Evolutionary conservation across 2,329 filamentous ascomycete genomes (phyloP), one percentile per base, ranked within the genome.

Genomic region (Paecilomyces sp.): DNA sequence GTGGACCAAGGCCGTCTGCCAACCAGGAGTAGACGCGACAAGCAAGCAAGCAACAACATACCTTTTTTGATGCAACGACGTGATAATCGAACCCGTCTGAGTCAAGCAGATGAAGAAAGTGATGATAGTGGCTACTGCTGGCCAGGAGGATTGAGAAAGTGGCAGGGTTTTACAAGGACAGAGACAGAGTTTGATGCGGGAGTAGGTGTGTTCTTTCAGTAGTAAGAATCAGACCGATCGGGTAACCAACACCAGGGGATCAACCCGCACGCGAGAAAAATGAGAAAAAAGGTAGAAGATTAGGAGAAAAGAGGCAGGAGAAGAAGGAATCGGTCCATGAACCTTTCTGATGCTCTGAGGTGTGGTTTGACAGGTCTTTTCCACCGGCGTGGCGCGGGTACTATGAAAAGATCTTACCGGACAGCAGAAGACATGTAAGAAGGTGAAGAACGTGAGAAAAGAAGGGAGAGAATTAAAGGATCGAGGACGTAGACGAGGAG

Each of bases 1-100:
- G 53, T 22, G 33, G 24, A 33, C 34, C 12, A 36, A 11, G 25
- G 25, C 25, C 6, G 7, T 31, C 3, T 25, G 36, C 33, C 24
- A 24, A 30, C 33, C 53, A 41, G 57, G 52, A 58, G 33, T 58
- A 62, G 52, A 66, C 61, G 59, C 59, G 62, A 63, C 59, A 63
- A 62, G 31, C 31, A 63, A 62, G 31, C 31, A 33, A 33, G 62
- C 58, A 61, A 55, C 61, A 63, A 66, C 63, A 63, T 67, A 68
- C 66, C 66, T 66, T 62, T 62, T 28, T 57, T 36, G 55, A 60
- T 22, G 41, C 41, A 18, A 47, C 41, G 41, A 47, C 41, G 18
- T n/a, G 41, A 47, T 22, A 47, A 18, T 47, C 41, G 1, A 47
- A 47, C 41, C 18, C n/a, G 41, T 47, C n/a, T 8, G 15, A 18